phyloP scores from a whole-genome alignment of 345 rosid genomes.

The Linum trigynum region DNA sequence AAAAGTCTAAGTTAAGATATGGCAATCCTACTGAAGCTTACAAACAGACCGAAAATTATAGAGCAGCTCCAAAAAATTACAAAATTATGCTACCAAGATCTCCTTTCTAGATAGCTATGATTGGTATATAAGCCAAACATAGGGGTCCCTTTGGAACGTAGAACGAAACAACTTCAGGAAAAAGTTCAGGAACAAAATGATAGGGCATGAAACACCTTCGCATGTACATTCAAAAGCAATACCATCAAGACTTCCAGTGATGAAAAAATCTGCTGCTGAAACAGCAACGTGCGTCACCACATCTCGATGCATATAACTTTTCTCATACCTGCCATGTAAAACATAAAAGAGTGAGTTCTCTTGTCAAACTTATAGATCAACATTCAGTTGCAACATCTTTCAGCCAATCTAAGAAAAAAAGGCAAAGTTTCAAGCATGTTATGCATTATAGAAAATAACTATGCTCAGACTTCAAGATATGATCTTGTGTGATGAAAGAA shows the following conservation, averaged over 20 bases:
- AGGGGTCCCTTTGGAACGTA: background rate
- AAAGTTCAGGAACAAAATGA: background rate
- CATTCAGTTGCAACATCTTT: background rate
- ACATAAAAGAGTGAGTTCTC: background rate
- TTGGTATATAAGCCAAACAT: background rate
- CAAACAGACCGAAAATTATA: background rate
- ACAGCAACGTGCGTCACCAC: slow-evolving; percentile 89
- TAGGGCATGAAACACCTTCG: background rate
- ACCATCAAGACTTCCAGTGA: slow-evolving; percentile 92
- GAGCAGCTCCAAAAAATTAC: background rate
- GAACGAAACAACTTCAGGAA: background rate
- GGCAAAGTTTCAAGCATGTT: no score
- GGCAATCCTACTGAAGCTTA: background rate
- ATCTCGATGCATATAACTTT: slow-evolving; percentile 97
- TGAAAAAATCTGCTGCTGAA: slow-evolving; percentile 82
- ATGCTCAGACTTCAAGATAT: background rate
- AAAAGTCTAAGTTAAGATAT: background rate
- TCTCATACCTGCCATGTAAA: slow-evolving; percentile 63
- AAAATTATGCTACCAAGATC: background rate
- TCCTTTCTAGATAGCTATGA: background rate
- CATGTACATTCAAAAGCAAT: slow-evolving; percentile 3
- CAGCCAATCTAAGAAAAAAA: background rate
- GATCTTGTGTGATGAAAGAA: background rate
- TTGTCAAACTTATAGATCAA: background rate
- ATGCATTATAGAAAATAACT: background rate